Percentiles rank a stretch among this genome's conserved stretches.
Evolutionary conservation across 495 filamentous ascomycete genomes (phyloP).

Genomic region (Penicillium paxilli): DNA sequence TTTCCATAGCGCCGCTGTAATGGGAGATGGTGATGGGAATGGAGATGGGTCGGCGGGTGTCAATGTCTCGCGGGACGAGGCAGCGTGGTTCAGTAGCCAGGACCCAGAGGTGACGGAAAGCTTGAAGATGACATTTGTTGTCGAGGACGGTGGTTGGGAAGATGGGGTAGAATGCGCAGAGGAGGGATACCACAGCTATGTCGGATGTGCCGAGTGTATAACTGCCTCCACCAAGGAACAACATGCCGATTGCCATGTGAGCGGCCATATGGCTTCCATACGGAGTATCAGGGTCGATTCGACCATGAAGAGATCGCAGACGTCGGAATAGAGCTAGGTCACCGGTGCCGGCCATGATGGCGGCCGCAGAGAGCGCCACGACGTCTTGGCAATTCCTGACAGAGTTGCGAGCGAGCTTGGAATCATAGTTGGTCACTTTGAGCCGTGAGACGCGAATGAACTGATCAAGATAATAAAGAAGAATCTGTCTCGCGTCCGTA

Average conservation of each 20-base stretch:
- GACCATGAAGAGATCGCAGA: conserved; percentile 81
- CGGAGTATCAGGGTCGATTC: conserved; percentile 78
- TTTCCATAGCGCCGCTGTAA: conserved; percentile 43
- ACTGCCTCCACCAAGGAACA: conserved; percentile 90
- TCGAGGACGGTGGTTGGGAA: conserved; percentile 87
- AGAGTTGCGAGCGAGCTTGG: conserved; percentile 75
- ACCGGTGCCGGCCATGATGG: conserved; percentile 93
- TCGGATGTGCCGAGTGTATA: conserved; percentile 90
- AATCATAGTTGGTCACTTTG: conserved; percentile 71
- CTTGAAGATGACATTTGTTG: conserved; percentile 92
- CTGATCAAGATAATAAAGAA: conserved; percentile 82
- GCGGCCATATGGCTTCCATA: conserved; percentile 93
- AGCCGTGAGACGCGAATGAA: conserved; percentile 77
- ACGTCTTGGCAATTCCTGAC: conserved; percentile 88
- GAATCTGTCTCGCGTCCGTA: conserved; percentile 67
- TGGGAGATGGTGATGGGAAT: conserved; percentile 65
- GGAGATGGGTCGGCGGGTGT: conserved; percentile 73
- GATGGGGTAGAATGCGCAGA: conserved; percentile 92
- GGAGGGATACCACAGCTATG: conserved; percentile 77
- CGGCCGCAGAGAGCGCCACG: conserved; percentile 75
- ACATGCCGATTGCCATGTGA: conserved; percentile 85
- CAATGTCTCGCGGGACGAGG: conserved; percentile 79
- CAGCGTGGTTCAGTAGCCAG: conserved; percentile 89
- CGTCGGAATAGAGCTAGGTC: conserved; percentile 88
- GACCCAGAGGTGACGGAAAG: conserved; percentile 97